phyloP scores from a whole-genome alignment of 345 rosid species.

The Trapa bicornis region DNA sequence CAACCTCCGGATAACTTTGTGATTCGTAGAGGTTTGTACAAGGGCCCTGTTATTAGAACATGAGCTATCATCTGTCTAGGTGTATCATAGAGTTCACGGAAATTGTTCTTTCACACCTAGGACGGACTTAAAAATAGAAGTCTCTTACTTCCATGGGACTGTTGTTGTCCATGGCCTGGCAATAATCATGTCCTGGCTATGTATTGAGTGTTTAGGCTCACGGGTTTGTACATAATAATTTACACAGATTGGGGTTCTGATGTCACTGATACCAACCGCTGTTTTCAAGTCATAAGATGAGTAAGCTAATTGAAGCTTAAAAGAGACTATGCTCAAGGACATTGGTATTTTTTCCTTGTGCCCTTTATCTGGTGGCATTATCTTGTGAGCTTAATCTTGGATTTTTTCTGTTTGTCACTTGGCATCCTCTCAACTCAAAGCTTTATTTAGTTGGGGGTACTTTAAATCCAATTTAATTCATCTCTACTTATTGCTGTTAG shows the following conservation, averaged over 20 bases:
- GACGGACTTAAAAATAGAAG: background rate
- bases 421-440: too few relatives aligned
- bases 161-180: background rate
- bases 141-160: background rate
- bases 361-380: too few relatives aligned
- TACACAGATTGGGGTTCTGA: background rate
- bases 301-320: background rate
- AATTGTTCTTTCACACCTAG: conserved; percentile 1
- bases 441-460: too few relatives aligned
- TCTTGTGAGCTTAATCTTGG: too few relatives aligned
- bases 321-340: background rate
- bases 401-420: too few relatives aligned
- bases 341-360: too few relatives aligned
- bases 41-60: conserved; percentile 67
- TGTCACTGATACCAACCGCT: background rate
- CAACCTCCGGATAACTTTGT: conserved; percentile 76
- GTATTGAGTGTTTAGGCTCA: conserved; percentile 1
- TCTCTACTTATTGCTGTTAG: too few relatives aligned
- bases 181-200: conserved; percentile 14
- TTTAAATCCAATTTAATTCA: too few relatives aligned
- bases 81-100: conserved; percentile 12
- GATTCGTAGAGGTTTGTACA: conserved; percentile 51
- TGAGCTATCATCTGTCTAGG: conserved; percentile 19
- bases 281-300: background rate
- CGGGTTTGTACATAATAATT: conserved; percentile 3